Conservation (phyloP, 2,329 filamentous ascomycete genomes). For the Ustilaginoidea virens region DNA sequence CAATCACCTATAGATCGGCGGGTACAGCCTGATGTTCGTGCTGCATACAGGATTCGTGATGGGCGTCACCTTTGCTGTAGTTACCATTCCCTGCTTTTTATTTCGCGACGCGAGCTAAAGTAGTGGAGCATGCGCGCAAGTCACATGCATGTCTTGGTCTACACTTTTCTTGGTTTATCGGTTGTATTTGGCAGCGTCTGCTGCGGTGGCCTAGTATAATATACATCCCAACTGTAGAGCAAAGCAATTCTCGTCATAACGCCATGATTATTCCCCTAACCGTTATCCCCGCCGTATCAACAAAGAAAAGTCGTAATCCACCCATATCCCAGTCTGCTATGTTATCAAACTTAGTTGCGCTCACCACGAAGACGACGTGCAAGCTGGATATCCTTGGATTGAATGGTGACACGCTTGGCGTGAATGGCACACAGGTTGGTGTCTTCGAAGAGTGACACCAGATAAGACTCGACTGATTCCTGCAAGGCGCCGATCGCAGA, state of each 20-base stretch:
- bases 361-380: slow-evolving; percentile 90
- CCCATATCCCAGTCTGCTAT: slow-evolving; percentile 5
- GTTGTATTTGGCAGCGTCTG: slow-evolving; percentile 9
- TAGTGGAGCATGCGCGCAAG: no score
- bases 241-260: slow-evolving; percentile 27
- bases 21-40: no score
- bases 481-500: slow-evolving; percentile 94
- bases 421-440: slow-evolving; percentile 98
- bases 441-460: slow-evolving; percentile 95
- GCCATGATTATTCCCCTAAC: slow-evolving; percentile 29
- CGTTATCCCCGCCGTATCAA: slow-evolving; percentile 21
- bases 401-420: slow-evolving; percentile 98
- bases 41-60: no score
- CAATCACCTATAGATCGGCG: no score
- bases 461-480: slow-evolving; percentile 97
- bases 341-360: slow-evolving; percentile 76
- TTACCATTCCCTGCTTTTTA: no score
- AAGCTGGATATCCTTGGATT: slow-evolving; percentile 93
- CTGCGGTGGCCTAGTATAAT: slow-evolving; percentile 19
- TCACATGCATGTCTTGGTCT: background rate
- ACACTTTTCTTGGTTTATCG: no score
- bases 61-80: no score
- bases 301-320: slow-evolving; percentile 23
- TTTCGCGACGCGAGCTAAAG: background rate
- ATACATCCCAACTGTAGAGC: slow-evolving; percentile 25